These are phyloP conservation scores for Euphorbia celastroides DNA, from an alignment of 441 rosid genomes.

Conservation along the genomic window DNA sequence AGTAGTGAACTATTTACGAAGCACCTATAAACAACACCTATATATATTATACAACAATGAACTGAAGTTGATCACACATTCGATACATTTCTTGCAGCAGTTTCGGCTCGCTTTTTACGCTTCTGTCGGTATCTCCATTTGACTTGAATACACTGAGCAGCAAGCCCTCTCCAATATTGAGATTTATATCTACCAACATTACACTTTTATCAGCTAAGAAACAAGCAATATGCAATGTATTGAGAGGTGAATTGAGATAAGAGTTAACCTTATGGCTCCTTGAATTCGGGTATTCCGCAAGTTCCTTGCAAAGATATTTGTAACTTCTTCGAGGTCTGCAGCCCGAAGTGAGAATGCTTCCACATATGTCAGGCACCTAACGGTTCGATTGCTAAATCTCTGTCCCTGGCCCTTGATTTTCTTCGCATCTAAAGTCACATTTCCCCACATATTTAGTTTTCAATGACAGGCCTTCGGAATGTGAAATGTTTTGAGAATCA, in stretches of 20 bases:
- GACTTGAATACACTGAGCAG: constrained; percentile 67
- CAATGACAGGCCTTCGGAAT: too few relatives aligned
- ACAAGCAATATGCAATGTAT: not conserved
- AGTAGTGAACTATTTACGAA: not conserved
- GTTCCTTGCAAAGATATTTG: constrained; percentile 56
- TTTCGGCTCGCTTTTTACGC: constrained; percentile 28
- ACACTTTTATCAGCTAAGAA: not conserved
- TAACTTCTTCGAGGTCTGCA: constrained; percentile 78
- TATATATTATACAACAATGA: not conserved
- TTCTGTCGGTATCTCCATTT: constrained; percentile 76
- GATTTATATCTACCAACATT: constrained; percentile 50
- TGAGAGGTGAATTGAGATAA: not conserved
- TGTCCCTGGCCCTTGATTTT: constrained; percentile 41
- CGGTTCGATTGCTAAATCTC: constrained; percentile 53
- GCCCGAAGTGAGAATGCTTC: constrained; percentile 84
- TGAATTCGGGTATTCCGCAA: constrained; percentile 59
- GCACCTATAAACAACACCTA: not conserved
- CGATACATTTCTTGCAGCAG: constrained; percentile 11
- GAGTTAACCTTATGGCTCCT: constrained; percentile 64
- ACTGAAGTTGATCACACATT: not conserved
- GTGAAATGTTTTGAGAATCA: too few relatives aligned
- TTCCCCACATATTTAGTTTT: not conserved
- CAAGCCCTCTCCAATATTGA: constrained; percentile 68
- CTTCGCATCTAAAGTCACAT: constrained; percentile 43
- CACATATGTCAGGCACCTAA: constrained; percentile 63